Evolutionary conservation across 2,329 filamentous ascomycete genomes (phyloP).

Genomic region (Trichocomaceae sp.): DNA sequence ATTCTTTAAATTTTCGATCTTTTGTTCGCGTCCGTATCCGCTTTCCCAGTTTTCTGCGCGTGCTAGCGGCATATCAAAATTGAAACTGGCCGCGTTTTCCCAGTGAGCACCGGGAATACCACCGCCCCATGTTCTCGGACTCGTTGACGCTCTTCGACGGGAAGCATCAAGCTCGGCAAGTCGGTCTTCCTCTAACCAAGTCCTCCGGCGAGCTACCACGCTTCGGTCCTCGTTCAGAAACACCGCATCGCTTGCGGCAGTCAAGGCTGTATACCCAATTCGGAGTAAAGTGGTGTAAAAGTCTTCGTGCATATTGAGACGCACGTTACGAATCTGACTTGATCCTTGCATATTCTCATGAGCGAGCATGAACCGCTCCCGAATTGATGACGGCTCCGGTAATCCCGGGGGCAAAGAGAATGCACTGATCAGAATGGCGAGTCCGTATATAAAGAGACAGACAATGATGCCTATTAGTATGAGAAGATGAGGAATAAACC

Average conservation of each 20-base stretch:
- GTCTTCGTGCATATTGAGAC: constrained; percentile 80
- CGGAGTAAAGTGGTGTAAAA: constrained; percentile 89
- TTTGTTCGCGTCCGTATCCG: constrained; percentile 42
- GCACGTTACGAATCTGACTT: constrained; percentile 71
- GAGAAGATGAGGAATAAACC: constrained; percentile 89
- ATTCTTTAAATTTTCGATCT: constrained; percentile 35
- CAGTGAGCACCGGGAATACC: constrained; percentile 20
- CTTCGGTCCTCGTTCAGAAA: constrained; percentile 84
- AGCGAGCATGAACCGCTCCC: constrained; percentile 60
- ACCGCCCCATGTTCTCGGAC: constrained; percentile 15
- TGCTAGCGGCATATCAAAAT: constrained; percentile 29
- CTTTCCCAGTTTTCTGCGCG: constrained; percentile 35
- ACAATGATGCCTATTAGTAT: constrained; percentile 71
- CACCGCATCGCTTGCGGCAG: constrained; percentile 90
- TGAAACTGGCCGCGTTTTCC: constrained; percentile 27
- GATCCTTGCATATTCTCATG: constrained; percentile 91
- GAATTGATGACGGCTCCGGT: constrained; percentile 40
- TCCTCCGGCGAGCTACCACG: constrained; percentile 66
- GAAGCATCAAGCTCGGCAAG: constrained; percentile 64
- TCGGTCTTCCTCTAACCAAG: constrained; percentile 88
- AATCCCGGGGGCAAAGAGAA: constrained; percentile 54
- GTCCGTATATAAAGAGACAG: constrained; percentile 68
- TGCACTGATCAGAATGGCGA: constrained; percentile 71
- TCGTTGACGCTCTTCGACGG: constrained; percentile 24
- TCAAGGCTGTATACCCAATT: constrained; percentile 79